Evolutionary conservation across 805 yeast species (phyloP).

Genomic region (Myxozyma geophila): DNA sequence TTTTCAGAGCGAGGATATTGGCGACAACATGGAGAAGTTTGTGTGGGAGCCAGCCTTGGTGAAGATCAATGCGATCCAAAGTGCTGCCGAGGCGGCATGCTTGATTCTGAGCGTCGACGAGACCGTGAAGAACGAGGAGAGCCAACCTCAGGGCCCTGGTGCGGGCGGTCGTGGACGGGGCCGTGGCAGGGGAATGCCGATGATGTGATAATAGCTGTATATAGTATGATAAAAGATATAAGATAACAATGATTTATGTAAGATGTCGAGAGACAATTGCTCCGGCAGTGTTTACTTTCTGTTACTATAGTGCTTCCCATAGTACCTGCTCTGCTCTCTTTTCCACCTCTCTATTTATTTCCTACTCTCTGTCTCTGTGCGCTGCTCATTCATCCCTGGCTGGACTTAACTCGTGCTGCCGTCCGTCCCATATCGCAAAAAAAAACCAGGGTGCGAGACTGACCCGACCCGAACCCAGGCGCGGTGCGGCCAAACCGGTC

Average conservation of each 20-base stretch:
- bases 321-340: too few relatives aligned
- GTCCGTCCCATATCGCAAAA: too few relatives aligned
- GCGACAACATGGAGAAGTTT: conserved; percentile 80
- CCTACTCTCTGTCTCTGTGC: too few relatives aligned
- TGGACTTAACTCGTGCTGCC: too few relatives aligned
- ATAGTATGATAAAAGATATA: background rate
- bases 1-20: conserved; percentile 77
- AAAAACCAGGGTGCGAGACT: background rate
- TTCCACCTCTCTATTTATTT: too few relatives aligned
- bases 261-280: too few relatives aligned
- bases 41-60: conserved; percentile 99
- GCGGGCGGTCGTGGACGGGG: conserved; percentile 36
- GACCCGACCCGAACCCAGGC: background rate
- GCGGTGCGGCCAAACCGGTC: background rate
- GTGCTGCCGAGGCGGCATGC: conserved; percentile 97
- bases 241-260: background rate
- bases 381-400: too few relatives aligned
- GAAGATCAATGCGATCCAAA: conserved; percentile 87
- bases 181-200: conserved; percentile 28
- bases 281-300: too few relatives aligned
- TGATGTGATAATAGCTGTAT: conserved; percentile 7
- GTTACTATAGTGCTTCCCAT: too few relatives aligned
- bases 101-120: conserved; percentile 94
- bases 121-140: conserved; percentile 58
- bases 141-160: conserved; percentile 44